A percentile compares a stretch with the other conserved stretches of the same genome.
Conservation (phyloP, 1,284 basidiomycete species). For the Sutorius eximius region DNA sequence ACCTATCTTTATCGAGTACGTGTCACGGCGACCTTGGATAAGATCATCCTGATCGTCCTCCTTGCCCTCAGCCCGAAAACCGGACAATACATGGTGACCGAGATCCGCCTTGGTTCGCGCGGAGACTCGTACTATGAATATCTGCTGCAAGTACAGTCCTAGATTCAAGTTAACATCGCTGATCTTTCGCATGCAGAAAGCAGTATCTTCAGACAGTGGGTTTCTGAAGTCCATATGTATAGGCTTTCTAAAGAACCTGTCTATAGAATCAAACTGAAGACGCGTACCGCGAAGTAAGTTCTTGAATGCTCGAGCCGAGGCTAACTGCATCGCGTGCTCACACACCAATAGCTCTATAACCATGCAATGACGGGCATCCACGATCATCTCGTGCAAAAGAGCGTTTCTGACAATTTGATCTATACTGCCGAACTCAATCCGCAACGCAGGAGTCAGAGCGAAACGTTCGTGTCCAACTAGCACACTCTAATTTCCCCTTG, state of each 20-base stretch:
- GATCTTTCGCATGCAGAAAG: slow-evolving; percentile 49
- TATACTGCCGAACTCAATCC: slow-evolving; percentile 85
- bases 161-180: background rate
- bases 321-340: background rate
- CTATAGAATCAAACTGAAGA: slow-evolving; percentile 74
- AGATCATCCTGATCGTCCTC: slow-evolving; percentile 11
- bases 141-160: slow-evolving; percentile 56
- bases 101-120: slow-evolving; percentile 88
- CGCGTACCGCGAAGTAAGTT: slow-evolving; percentile 72
- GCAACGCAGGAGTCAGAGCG: slow-evolving; percentile 43
- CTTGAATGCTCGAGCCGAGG: background rate
- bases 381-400: slow-evolving; percentile 68
- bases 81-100: slow-evolving; percentile 72
- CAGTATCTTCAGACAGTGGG: slow-evolving; percentile 78
- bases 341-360: slow-evolving; percentile 72
- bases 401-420: slow-evolving; percentile 56
- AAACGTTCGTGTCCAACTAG: slow-evolving; percentile 44
- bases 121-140: slow-evolving; percentile 98
- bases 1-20: slow-evolving; percentile 82
- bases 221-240: background rate
- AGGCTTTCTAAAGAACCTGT: slow-evolving; percentile 7
- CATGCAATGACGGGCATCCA: slow-evolving; percentile 83
- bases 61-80: slow-evolving; percentile 49
- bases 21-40: slow-evolving; percentile 2
- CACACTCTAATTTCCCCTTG: background rate